Evolutionary conservation across 2,329 filamentous ascomycete species (phyloP).

Genomic region (Phaeosphaeriaceae sp.): DNA sequence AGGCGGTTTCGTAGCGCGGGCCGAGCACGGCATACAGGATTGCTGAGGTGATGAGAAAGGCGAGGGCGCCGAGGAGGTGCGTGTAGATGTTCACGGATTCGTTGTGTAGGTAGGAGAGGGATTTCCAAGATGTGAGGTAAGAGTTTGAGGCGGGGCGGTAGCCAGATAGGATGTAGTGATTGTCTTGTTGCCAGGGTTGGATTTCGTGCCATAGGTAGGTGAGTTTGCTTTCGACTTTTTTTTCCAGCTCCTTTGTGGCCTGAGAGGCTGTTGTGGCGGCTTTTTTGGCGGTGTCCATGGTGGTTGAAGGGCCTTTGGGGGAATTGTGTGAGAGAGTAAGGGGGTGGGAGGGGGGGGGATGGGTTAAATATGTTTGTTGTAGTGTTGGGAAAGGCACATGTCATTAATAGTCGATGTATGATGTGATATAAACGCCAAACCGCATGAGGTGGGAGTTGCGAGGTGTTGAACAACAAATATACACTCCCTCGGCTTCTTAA

Average conservation of each 20-base stretch:
- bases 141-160: conserved; percentile 70
- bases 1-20: conserved; percentile 44
- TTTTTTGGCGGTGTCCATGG: conserved; percentile 33
- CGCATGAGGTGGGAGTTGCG: conserved; percentile 18
- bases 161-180: conserved; percentile 70
- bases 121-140: conserved; percentile 63
- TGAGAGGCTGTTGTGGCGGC: conserved; percentile 19
- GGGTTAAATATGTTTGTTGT: neutral
- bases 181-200: conserved; percentile 62
- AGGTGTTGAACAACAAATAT: neutral
- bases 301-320: neutral
- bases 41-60: conserved; percentile 26
- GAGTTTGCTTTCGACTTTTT: conserved; percentile 56
- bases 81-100: conserved; percentile 75
- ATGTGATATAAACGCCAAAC: conserved; percentile 11
- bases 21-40: conserved; percentile 31
- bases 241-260: conserved; percentile 32
- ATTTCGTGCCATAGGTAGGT: conserved; percentile 54
- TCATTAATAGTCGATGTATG: neutral
- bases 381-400: conserved; percentile 6
- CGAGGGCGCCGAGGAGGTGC: conserved; percentile 60
- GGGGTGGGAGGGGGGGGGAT: neutral
- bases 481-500: neutral
- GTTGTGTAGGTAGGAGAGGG: conserved; percentile 69
- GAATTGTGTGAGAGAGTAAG: neutral